A percentile compares a stretch with the other conserved stretches of the same genome.
These are phyloP conservation scores for Trapa incisa DNA, from an alignment of 345 rosid genomes.

Conservation along the genomic window DNA sequence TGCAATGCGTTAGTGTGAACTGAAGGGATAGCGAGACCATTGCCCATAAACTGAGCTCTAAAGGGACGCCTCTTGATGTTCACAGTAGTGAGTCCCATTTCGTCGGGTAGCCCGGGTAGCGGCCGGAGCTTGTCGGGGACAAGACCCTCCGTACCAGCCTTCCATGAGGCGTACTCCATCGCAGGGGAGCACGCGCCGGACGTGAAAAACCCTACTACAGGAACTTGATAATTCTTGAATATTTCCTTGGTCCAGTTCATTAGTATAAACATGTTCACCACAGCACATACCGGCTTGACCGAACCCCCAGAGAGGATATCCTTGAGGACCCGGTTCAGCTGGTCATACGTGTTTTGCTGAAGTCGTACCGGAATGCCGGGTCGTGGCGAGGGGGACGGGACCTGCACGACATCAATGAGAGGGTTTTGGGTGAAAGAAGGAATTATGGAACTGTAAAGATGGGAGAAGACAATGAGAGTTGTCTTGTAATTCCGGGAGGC, in stretches of 20 bases:
- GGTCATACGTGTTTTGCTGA: conserved; percentile 6
- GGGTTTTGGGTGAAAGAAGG: conserved; percentile 18
- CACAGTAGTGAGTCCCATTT: conserved; percentile 14
- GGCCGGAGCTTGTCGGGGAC: conserved; percentile 8
- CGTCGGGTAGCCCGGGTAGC: conserved; percentile 14
- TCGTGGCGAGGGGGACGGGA: conserved; percentile 10
- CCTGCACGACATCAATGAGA: conserved; percentile 12
- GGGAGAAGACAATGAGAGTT: conserved; percentile 20
- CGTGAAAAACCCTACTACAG: conserved; percentile 17
- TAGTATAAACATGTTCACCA: conserved; percentile 13
- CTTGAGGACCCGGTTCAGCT: conserved; percentile 4
- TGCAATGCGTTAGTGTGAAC: background rate
- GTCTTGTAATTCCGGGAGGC: conserved; percentile 21
- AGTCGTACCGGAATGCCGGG: conserved; percentile 6
- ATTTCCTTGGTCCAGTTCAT: conserved; percentile 15
- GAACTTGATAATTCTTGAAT: conserved; percentile 13
- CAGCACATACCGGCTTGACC: conserved; percentile 8
- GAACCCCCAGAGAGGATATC: conserved; percentile 1
- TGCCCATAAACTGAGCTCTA: conserved; percentile 4
- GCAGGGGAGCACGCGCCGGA: conserved; percentile 24
- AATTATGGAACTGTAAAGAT: conserved; percentile 22
- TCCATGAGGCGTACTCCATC: conserved; percentile 20
- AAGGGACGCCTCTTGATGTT: conserved; percentile 16
- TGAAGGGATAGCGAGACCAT: background rate
- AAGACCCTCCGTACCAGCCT: conserved; percentile 3